A percentile compares a stretch with the other conserved stretches of the same genome.
phyloP scores from a whole-genome alignment of 306 rosid species.

The Senna tora region DNA sequence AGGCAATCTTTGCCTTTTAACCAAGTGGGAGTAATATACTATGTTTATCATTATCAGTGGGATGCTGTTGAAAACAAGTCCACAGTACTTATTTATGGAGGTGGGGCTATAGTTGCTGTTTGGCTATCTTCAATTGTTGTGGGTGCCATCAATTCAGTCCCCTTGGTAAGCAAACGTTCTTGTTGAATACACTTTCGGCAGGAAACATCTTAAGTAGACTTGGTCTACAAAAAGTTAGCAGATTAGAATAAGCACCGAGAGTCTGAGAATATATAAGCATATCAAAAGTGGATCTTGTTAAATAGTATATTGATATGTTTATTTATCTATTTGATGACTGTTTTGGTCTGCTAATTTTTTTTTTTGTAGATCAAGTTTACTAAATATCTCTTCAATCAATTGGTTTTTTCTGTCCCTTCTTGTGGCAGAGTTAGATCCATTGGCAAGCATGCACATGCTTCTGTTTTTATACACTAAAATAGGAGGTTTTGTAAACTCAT shows the following conservation, averaged over 20 bases:
- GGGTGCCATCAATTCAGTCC: slow-evolving; percentile 91
- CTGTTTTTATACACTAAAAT: not conserved
- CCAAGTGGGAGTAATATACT: slow-evolving; percentile 33
- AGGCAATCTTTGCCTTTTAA: slow-evolving; percentile 22
- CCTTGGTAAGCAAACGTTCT: slow-evolving; percentile 62
- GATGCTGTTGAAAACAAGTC: slow-evolving; percentile 97
- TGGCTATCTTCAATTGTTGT: slow-evolving; percentile 92
- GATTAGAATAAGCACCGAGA: not conserved
- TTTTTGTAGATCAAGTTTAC: not conserved
- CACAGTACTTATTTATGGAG: slow-evolving; percentile 89
- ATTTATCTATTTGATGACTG: not conserved
- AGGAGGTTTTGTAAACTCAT: slow-evolving; percentile 23
- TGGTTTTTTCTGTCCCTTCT: not conserved
- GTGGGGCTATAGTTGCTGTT: slow-evolving; percentile 83
- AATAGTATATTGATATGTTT: not conserved
- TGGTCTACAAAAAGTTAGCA: not conserved
- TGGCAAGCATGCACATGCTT: slow-evolving; percentile 27
- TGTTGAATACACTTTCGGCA: not conserved
- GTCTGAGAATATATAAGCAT: not conserved
- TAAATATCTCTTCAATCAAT: not conserved
- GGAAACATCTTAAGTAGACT: not conserved
- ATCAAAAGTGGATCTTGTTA: not conserved
- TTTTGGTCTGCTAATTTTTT: not conserved
- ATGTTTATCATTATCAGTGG: slow-evolving; percentile 65
- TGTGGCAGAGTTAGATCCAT: not conserved